A percentile compares a stretch with the other conserved stretches of the same genome.
These are phyloP conservation scores for Russula sp. DNA, from an alignment of 768 basidiomycete species.

Conservation along the genomic window DNA sequence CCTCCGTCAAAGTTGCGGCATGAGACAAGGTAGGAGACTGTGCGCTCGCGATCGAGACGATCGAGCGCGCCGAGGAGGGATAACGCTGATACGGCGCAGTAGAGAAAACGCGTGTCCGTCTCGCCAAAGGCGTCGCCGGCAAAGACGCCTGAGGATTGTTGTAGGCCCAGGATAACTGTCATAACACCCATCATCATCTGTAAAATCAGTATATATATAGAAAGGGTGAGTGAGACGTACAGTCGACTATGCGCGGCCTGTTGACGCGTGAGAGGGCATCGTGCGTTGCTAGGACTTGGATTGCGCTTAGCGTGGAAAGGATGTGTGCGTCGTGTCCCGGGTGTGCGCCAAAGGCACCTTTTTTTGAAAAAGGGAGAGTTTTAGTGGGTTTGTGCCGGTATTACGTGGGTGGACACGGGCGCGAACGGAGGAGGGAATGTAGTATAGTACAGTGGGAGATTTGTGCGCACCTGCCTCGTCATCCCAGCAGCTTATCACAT, in stretches of 20 bases:
- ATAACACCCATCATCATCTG: background rate
- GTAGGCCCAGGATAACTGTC: constrained; percentile 78
- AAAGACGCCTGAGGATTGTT: constrained; percentile 84
- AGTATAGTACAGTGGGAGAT: background rate
- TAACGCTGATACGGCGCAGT: constrained; percentile 80
- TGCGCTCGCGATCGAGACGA: constrained; percentile 61
- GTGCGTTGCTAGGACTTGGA: constrained; percentile 90
- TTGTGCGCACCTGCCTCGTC: constrained; percentile 66
- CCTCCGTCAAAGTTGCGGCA: constrained; percentile 97
- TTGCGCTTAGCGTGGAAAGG: constrained; percentile 80
- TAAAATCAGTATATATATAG: background rate
- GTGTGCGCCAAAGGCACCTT: constrained; percentile 90
- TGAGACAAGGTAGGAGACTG: constrained; percentile 64
- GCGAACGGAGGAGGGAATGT: too few relatives aligned
- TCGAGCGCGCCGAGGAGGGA: constrained; percentile 76
- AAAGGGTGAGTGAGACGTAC: too few relatives aligned
- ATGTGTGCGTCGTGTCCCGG: constrained; percentile 92
- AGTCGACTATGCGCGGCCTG: constrained; percentile 65
- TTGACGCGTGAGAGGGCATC: constrained; percentile 74
- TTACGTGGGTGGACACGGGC: too few relatives aligned
- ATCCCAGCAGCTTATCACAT: constrained; percentile 95
- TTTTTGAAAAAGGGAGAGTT: constrained; percentile 33
- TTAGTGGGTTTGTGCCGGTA: background rate
- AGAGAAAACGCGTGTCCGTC: constrained; percentile 85
- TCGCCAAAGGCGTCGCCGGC: constrained; percentile 93